Evolutionary conservation across 768 basidiomycete species (phyloP).

Genomic region (Cystofilobasidium macerans): DNA sequence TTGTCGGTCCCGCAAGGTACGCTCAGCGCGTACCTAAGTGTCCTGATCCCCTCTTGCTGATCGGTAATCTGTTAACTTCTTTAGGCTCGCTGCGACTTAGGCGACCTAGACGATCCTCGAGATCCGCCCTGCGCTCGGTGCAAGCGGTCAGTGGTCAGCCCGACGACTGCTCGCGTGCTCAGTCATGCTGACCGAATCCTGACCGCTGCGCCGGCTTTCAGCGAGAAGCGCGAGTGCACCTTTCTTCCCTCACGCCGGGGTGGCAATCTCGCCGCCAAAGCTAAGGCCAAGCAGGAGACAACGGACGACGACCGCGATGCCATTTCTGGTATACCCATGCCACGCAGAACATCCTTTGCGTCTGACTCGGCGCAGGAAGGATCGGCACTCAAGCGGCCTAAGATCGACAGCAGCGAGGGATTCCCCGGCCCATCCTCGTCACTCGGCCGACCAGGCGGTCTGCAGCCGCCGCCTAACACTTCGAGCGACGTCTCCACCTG

Average conservation of each 20-base stretch:
- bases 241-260: conserved; percentile 22
- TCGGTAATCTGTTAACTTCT: no score
- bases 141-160: conserved; percentile 27
- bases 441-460: no score
- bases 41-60: background rate
- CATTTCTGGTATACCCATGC: background rate
- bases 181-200: background rate
- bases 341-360: background rate
- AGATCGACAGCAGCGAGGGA: background rate
- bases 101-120: conserved; percentile 27
- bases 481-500: background rate
- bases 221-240: conserved; percentile 11
- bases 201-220: background rate
- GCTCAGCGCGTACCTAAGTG: no score
- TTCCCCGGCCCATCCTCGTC: background rate
- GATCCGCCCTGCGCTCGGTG: conserved; percentile 31
- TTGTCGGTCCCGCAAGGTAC: background rate
- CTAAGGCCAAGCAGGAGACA: background rate
- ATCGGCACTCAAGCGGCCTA: background rate
- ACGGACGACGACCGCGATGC: background rate
- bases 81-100: conserved; percentile 30
- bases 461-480: no score
- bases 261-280: conserved; percentile 19
- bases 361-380: background rate
- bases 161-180: background rate